These are phyloP conservation scores for Pleodorina starrii DNA, from an alignment of 139 green algal species.

Conservation along the genomic window DNA sequence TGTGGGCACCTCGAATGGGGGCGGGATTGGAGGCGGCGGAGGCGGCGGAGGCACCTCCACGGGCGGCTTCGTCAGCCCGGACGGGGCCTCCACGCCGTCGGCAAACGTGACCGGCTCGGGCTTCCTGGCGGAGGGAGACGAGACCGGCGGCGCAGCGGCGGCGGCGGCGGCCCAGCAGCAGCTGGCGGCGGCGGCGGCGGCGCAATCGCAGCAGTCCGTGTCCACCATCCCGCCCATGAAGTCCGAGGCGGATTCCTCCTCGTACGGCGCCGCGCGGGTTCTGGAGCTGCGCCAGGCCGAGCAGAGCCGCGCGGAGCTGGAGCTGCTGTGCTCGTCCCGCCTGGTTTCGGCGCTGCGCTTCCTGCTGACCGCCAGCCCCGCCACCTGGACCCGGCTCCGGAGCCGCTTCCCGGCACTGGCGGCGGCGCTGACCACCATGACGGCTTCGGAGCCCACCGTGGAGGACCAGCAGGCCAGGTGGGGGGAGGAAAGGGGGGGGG, in stretches of 20 bases:
- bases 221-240: conserved; percentile 36
- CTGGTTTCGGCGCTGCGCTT: conserved; percentile 17
- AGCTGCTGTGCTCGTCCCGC: neutral
- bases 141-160: neutral
- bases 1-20: neutral
- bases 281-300: conserved; percentile 16
- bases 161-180: neutral
- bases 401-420: conserved; percentile 27
- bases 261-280: conserved; percentile 8
- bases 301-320: conserved; percentile 27
- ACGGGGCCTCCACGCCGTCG: neutral
- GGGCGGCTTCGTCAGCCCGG: neutral
- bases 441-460: neutral
- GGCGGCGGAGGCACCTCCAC: neutral
- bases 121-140: neutral
- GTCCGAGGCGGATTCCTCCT: conserved; percentile 28
- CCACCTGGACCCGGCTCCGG: conserved; percentile 24
- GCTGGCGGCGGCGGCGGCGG: neutral
- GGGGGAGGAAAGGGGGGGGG: neutral
- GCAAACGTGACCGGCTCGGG: neutral
- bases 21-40: neutral
- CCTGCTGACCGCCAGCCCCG: conserved; percentile 15
- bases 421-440: conserved; percentile 25
- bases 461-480: conserved; percentile 48
- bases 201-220: neutral